Evolutionary conservation across 139 green algal species (phyloP), one percentile per base, ranked within the genome.

Genomic region (Nannochloris sp.): DNA sequence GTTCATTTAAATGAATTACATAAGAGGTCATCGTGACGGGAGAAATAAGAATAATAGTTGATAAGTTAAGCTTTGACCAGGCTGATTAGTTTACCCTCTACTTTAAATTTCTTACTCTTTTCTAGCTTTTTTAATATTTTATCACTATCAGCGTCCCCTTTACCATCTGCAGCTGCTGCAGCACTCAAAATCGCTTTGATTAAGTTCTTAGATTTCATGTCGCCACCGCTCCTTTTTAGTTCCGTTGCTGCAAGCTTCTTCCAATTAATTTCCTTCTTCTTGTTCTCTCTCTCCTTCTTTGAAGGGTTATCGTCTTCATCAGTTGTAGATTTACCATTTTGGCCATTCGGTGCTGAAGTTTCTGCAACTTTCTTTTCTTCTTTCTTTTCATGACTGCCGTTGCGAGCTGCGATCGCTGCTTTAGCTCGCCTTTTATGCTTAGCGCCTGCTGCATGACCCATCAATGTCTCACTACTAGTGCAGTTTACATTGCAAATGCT

Each of bases 401-500:
- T 51, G 13, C 59, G 25, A 19, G 59, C 8, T 31, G 31, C 25
- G 8, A 7, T 60, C 14, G 32, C 9, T 14, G 46, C 63, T 31
- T 63, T 69, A 34, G 64, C 81, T 60, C 84, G 79, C 0, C 80
- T 64, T 58, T 79, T 79, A 81, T 97, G 91, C 68, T 96, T 97
- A 9, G 76, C 75, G 1, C 91, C 91, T 4, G 68, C 33, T 0
- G 91, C 90, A 65, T 97, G 91, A 4, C 66, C 74, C 29, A 86
- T 39, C 31, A 97, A 75, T 3, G 88, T 96, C 29, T 96, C 86
- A 31, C 78, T 38, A 64, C 84, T 93, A 1, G 91, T 97, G 78
- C 85, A 93, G 24, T 39, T 85, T 23, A 97, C 89, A 46, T 91
- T 90, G 81, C 91, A 97, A 2, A 89, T 61, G 10, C 64, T 79